Evolutionary conservation across 2,329 filamentous ascomycete genomes (phyloP).

Genomic region (Diaporthe vexans): DNA sequence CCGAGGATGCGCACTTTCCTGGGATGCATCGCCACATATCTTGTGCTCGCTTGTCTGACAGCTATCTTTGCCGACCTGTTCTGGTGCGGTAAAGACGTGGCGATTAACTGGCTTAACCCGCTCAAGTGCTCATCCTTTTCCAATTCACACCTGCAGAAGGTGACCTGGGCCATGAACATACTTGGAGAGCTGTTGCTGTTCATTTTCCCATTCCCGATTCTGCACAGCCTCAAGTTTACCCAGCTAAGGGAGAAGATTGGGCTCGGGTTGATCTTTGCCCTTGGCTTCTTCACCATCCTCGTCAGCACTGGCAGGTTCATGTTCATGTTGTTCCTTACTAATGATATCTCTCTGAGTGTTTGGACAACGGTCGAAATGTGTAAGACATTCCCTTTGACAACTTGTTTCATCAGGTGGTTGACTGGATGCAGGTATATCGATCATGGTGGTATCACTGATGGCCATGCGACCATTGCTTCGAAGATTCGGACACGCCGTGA

Average conservation of each 20-base stretch:
- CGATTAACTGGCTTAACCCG: constrained; percentile 28
- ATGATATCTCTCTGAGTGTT: constrained; percentile 38
- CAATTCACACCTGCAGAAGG: constrained; percentile 28
- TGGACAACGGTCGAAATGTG: constrained; percentile 28
- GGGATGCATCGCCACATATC: constrained; percentile 13
- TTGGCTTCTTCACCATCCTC: constrained; percentile 38
- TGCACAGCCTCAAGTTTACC: constrained; percentile 34
- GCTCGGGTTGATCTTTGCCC: constrained; percentile 35
- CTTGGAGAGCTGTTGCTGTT: constrained; percentile 31
- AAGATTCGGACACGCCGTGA: constrained; percentile 13
- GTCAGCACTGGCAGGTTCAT: constrained; percentile 40
- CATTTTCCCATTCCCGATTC: constrained; percentile 35
- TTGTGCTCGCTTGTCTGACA: constrained; percentile 15
- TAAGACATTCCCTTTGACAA: no score
- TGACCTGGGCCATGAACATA: not conserved
- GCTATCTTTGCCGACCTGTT: constrained; percentile 12
- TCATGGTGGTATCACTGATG: constrained; percentile 39
- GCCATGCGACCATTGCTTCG: constrained; percentile 38
- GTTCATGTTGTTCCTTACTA: constrained; percentile 36
- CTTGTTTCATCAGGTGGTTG: no score
- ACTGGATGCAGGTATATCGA: not conserved
- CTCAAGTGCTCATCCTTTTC: constrained; percentile 35
- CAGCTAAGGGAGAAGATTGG: constrained; percentile 34
- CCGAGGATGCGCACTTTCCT: constrained; percentile 30
- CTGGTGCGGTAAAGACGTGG: constrained; percentile 26